Evolutionary conservation across 371 early-diverging fungal genomes (phyloP).

Genomic region (Nematocida parisii): DNA sequence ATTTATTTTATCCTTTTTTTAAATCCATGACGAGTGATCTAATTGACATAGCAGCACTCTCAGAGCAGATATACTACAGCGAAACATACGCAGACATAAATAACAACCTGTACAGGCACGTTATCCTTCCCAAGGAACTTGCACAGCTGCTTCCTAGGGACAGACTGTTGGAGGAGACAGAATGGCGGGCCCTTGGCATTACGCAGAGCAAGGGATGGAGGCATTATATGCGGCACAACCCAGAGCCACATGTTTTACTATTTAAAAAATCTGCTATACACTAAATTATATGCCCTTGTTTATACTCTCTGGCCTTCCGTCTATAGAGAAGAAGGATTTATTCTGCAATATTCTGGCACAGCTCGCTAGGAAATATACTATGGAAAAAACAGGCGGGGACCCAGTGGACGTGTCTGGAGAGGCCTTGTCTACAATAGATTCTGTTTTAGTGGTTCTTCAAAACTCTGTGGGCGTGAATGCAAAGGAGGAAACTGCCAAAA

Average conservation of each 20-base stretch:
- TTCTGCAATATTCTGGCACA: conserved; percentile 2
- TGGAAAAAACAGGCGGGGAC: not conserved
- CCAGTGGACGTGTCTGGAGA: not conserved
- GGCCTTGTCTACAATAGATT: not conserved
- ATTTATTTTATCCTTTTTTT: conserved; percentile 59
- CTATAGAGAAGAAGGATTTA: conserved; percentile 22
- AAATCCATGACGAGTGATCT: not conserved
- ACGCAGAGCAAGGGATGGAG: conserved; percentile 79
- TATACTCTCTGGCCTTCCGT: conserved; percentile 46
- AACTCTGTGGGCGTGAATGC: conserved; percentile 20
- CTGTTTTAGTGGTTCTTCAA: conserved; percentile 36
- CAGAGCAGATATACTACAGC: conserved; percentile 72
- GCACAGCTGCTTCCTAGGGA: conserved; percentile 62
- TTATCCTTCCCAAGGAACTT: conserved; percentile 74
- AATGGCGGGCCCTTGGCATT: conserved; percentile 77
- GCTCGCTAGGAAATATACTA: not conserved
- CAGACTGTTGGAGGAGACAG: conserved; percentile 73
- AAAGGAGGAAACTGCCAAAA: conserved; percentile 24
- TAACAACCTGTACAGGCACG: conserved; percentile 72
- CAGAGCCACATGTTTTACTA: conserved; percentile 79
- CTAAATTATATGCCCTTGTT: conserved; percentile 50
- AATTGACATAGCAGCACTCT: conserved; percentile 8
- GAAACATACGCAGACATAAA: conserved; percentile 71
- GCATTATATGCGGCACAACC: conserved; percentile 78
- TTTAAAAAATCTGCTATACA: conserved; percentile 71